Evolutionary conservation across 2,329 filamentous ascomycete genomes (phyloP), one percentile per base, ranked within the genome.

Genomic region (Herpotrichia juniperi): DNA sequence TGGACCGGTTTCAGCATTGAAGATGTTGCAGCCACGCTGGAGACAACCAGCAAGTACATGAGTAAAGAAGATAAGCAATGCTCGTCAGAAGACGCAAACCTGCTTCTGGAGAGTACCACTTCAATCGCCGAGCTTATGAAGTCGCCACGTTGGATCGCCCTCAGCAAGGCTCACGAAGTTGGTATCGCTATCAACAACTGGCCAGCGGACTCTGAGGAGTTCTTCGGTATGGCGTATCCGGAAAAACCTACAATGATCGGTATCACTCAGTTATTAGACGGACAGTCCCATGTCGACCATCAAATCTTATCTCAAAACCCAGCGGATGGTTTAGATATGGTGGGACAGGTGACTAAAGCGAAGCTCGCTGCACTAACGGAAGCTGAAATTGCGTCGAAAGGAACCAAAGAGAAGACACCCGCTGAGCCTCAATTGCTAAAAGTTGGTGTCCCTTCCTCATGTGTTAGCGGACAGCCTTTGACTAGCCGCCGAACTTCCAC

Each of bases 151-250:
- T 93, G 91, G 79, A 78, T 78, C 21, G 78, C 85, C 0, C 86
- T 91, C 62, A 89, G 87, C 51, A 74, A 78, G 22, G 86, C 85
- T 19, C 90, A 93, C 60, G 90, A 96, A 67, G 81, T 97, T 51
- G 91, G 91, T 0, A 72, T 96, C 10, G 89, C 87, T 51, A 74
- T 96, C 2, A 68, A 83, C 2, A 75, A 83, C 25, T 91, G 93
- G 66, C 88, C 91, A 0, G 77, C 78, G 10, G 79, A 81, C 1
- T 81, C 82, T 2, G 82, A 83, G 2, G 71, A 77, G 14, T 78
- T 82, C 3, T 96, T 92, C 88, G 85, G 89, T 1, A 81, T 96
- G 25, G 70, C 71, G 2, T 64, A 63, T 9, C 71, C 74, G 1
- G 63, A 77, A 7, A 74, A 77, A 16, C 81, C 81, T 1, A 66